phyloP scores from a whole-genome alignment of 2,329 filamentous ascomycete genomes.

The Rutstroemia sp. region DNA sequence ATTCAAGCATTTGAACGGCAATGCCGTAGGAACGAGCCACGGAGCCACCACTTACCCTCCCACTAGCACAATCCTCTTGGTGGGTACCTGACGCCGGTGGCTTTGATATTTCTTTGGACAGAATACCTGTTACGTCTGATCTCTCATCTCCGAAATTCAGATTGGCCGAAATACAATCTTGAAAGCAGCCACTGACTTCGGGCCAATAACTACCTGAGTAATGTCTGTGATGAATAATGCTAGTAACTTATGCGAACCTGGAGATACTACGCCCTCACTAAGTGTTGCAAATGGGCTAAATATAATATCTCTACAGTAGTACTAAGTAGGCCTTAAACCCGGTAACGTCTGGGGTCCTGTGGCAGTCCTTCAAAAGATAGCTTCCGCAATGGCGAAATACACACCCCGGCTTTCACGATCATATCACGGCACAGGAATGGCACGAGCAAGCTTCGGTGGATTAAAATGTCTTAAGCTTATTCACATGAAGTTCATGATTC shows the following conservation, averaged over 20 bases:
- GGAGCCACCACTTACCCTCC: slow-evolving; percentile 10
- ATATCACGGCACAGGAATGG: slow-evolving; percentile 1
- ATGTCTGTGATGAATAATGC: background rate
- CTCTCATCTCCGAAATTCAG: slow-evolving; percentile 23
- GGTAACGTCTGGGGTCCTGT: slow-evolving; percentile 1
- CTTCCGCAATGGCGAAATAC: slow-evolving; percentile 9
- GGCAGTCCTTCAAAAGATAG: slow-evolving; percentile 6
- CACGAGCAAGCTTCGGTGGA: background rate
- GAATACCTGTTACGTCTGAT: background rate
- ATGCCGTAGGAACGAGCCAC: slow-evolving; percentile 1
- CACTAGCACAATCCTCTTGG: slow-evolving; percentile 10
- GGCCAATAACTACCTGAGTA: background rate
- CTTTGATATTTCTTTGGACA: slow-evolving; percentile 11
- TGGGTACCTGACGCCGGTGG: slow-evolving; percentile 22
- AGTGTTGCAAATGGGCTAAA: background rate
- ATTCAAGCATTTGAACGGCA: slow-evolving; percentile 3
- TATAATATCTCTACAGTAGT: background rate
- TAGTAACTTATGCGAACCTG: background rate
- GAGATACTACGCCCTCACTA: background rate
- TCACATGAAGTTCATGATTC: slow-evolving; percentile 2
- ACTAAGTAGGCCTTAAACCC: background rate
- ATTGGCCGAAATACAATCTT: slow-evolving; percentile 8
- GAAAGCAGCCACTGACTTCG: background rate
- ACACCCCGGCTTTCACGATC: slow-evolving; percentile 6
- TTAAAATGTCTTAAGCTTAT: slow-evolving; percentile 7